Percentiles rank a stretch among this genome's conserved stretches.
Evolutionary conservation across 306 rosid genomes (phyloP).

Genomic region (Hippophae gyantsensis): DNA sequence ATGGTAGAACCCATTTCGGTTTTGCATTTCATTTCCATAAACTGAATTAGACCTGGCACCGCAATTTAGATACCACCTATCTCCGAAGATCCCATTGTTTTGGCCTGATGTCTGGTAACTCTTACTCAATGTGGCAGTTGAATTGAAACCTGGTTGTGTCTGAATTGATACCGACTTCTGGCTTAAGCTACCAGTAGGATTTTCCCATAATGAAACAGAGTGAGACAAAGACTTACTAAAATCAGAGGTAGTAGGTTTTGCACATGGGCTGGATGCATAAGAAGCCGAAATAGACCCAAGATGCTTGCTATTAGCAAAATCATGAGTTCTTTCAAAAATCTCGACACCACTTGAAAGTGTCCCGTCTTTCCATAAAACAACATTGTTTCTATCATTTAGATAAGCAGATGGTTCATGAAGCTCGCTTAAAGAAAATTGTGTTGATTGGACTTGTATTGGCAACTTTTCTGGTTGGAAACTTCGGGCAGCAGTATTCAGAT

Average conservation of each 20-base stretch:
- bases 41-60: slow-evolving; percentile 40
- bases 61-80: slow-evolving; percentile 50
- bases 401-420: slow-evolving; percentile 37
- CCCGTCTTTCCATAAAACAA: slow-evolving; percentile 43
- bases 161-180: slow-evolving; percentile 52
- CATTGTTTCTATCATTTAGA: slow-evolving; percentile 37
- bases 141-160: slow-evolving; percentile 36
- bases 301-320: slow-evolving; percentile 35
- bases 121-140: slow-evolving; percentile 35
- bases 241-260: slow-evolving; percentile 39
- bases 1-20: slow-evolving; percentile 50
- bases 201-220: slow-evolving; percentile 66
- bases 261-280: slow-evolving; percentile 31
- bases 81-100: slow-evolving; percentile 46
- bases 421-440: slow-evolving; percentile 35
- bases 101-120: slow-evolving; percentile 47
- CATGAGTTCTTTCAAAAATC: slow-evolving; percentile 36
- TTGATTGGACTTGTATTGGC: slow-evolving; percentile 34
- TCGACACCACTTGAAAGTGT: slow-evolving; percentile 35
- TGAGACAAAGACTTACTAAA: slow-evolving; percentile 52
- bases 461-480: slow-evolving; percentile 46
- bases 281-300: slow-evolving; percentile 31
- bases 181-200: slow-evolving; percentile 44
- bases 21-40: slow-evolving; percentile 38
- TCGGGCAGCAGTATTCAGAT: slow-evolving; percentile 24